Conservation (phyloP, 352 stramenopile species). For the Globisporangium iwayamae region DNA sequence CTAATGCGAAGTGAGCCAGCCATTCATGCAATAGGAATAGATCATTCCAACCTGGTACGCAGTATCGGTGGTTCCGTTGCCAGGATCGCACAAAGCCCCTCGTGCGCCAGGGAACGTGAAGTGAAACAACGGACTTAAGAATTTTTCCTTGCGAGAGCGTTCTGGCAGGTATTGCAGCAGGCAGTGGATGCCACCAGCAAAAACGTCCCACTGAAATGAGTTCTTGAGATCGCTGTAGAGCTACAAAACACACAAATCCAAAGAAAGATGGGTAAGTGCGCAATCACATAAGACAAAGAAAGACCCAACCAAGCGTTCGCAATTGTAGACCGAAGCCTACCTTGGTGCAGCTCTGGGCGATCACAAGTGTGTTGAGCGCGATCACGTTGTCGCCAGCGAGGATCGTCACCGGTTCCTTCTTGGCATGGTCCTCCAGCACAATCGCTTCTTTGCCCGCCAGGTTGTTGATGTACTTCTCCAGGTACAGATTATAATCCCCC, state of each 20-base stretch:
- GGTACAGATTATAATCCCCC: conserved; percentile 69
- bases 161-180: conserved; percentile 78
- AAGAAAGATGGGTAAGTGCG: conserved; percentile 6
- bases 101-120: conserved; percentile 75
- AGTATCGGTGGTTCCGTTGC: conserved; percentile 78
- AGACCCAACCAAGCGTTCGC: background rate
- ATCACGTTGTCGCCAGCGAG: conserved; percentile 74
- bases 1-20: background rate
- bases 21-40: background rate
- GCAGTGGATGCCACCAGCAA: conserved; percentile 78
- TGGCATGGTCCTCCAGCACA: conserved; percentile 61
- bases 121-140: conserved; percentile 66
- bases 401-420: conserved; percentile 66
- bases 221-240: conserved; percentile 78
- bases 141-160: conserved; percentile 53
- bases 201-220: conserved; percentile 82
- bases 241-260: conserved; percentile 23
- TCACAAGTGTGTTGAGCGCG: conserved; percentile 60
- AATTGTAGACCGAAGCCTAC: conserved; percentile 17
- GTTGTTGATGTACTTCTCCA: conserved; percentile 70
- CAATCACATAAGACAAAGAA: background rate
- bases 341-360: conserved; percentile 68
- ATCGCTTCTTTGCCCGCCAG: conserved; percentile 54
- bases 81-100: conserved; percentile 53
- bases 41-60: conserved; percentile 45